Evolutionary conservation across 345 rosid genomes (phyloP).

Genomic region (Populus simonii): DNA sequence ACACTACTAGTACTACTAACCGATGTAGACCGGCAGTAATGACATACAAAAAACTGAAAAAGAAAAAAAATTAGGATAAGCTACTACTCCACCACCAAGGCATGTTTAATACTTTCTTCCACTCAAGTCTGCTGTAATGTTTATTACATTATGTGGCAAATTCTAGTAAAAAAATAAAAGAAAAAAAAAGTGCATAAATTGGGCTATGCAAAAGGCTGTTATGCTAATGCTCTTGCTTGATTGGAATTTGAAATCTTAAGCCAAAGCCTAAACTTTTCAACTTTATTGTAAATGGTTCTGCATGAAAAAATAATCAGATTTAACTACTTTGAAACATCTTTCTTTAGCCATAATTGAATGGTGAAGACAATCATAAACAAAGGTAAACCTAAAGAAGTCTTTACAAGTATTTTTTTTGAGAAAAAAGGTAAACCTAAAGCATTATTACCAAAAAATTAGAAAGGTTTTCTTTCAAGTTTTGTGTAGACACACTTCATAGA

Average conservation of each 20-base stretch:
- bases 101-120: too few relatives aligned
- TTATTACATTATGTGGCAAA: too few relatives aligned
- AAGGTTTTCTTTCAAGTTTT: conserved; percentile 1
- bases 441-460: neutral
- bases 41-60: too few relatives aligned
- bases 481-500: neutral
- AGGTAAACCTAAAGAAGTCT: neutral
- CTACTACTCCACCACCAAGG: too few relatives aligned
- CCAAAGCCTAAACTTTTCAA: neutral
- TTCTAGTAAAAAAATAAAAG: neutral
- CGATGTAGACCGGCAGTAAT: too few relatives aligned
- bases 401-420: neutral
- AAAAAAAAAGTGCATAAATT: neutral
- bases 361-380: neutral
- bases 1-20: too few relatives aligned
- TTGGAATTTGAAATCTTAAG: neutral
- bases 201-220: neutral
- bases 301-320: too few relatives aligned
- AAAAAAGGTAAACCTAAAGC: too few relatives aligned
- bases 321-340: too few relatives aligned
- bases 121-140: too few relatives aligned
- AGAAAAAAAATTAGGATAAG: too few relatives aligned
- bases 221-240: neutral
- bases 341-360: neutral
- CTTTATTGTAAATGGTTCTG: too few relatives aligned